Evolutionary conservation across 495 filamentous ascomycete genomes (phyloP).

Genomic region (Annulohypoxylon moriforme): DNA sequence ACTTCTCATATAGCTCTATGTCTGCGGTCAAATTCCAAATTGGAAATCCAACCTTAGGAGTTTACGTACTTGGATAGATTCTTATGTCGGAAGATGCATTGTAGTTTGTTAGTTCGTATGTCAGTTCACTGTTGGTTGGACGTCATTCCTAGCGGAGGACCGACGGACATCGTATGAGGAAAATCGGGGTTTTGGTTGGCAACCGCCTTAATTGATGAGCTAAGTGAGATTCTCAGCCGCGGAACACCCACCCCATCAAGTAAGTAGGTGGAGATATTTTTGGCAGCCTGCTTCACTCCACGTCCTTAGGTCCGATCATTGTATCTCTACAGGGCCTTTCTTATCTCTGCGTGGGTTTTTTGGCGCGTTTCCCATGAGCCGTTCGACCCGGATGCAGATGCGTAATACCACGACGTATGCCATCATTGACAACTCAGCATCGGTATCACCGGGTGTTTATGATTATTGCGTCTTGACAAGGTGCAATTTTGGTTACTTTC

Average conservation of each 20-base stretch:
- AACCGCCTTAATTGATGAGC: slow-evolving; percentile 10
- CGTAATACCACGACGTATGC: slow-evolving; percentile 30
- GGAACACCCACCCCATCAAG: not conserved
- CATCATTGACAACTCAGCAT: slow-evolving; percentile 40
- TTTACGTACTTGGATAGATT: slow-evolving; percentile 4
- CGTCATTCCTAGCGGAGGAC: not conserved
- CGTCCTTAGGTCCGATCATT: slow-evolving; percentile 7
- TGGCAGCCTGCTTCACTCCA: slow-evolving; percentile 23
- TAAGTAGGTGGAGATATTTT: slow-evolving; percentile 35
- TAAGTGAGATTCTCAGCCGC: slow-evolving; percentile 35
- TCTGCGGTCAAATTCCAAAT: slow-evolving; percentile 20
- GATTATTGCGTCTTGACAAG: slow-evolving; percentile 12
- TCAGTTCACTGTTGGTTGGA: not conserved
- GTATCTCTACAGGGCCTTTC: slow-evolving; percentile 11
- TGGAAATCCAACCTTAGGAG: slow-evolving; percentile 1
- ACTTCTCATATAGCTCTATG: slow-evolving; percentile 5
- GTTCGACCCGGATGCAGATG: slow-evolving; percentile 29
- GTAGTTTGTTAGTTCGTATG: not conserved
- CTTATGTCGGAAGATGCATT: too few species aligned
- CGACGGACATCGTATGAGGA: slow-evolving; percentile 8
- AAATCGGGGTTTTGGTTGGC: slow-evolving; percentile 21
- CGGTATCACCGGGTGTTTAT: slow-evolving; percentile 33
- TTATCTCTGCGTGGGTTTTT: not conserved
- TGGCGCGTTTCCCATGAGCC: slow-evolving; percentile 9
- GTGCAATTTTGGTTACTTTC: slow-evolving; percentile 27